Conservation (phyloP, 306 rosid species). For the Citrullus mucosospermus region DNA sequence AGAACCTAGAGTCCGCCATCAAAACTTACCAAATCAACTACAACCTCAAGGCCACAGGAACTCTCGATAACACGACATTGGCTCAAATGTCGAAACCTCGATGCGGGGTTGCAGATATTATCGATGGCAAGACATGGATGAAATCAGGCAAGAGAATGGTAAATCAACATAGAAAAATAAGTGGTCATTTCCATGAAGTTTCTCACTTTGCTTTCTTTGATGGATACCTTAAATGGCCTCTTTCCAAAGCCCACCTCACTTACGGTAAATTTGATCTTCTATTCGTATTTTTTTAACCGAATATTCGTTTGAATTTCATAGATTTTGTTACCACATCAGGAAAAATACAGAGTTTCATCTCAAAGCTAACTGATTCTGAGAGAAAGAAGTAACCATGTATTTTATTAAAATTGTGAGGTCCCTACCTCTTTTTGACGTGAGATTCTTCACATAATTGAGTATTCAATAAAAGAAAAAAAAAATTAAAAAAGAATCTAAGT, state of each 20-base stretch:
- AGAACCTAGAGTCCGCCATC: constrained; percentile 12
- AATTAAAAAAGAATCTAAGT: too few relatives aligned
- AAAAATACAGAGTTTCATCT: too few relatives aligned
- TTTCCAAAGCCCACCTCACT: background rate
- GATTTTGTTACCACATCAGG: too few relatives aligned
- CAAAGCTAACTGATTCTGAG: too few relatives aligned
- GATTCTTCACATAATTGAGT: too few relatives aligned
- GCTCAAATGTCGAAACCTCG: constrained; percentile 12
- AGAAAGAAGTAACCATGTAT: too few relatives aligned
- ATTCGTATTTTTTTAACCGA: background rate
- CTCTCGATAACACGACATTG: constrained; percentile 1
- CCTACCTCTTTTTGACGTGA: too few relatives aligned
- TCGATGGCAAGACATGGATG: background rate
- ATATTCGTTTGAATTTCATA: too few relatives aligned
- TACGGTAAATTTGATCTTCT: background rate
- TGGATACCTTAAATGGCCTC: constrained; percentile 6
- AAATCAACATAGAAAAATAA: background rate
- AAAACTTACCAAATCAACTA: constrained; percentile 17
- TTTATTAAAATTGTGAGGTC: too few relatives aligned
- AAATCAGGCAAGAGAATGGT: background rate
- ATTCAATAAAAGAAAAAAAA: too few relatives aligned
- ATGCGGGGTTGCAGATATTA: constrained; percentile 8
- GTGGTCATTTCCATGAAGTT: background rate
- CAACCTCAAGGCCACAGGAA: constrained; percentile 14
- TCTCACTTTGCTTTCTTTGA: constrained; percentile 3